These are phyloP conservation scores for Nephromyces sp. DNA, from an alignment of 169 alveolate genomes.

Conservation along the genomic window DNA sequence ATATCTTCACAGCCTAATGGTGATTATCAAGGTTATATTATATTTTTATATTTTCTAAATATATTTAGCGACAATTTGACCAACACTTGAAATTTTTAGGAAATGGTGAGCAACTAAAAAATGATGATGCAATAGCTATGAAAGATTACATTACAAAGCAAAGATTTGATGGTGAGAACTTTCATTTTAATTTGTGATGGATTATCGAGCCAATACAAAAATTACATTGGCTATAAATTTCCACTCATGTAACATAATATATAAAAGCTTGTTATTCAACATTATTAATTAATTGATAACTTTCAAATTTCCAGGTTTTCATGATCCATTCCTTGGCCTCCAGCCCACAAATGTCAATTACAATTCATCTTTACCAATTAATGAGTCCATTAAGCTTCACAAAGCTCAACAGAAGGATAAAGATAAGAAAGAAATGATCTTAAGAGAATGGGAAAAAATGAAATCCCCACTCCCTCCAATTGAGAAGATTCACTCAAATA, in stretches of 20 bases:
- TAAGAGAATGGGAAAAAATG: slow-evolving; percentile 61
- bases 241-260: neutral
- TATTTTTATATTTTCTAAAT: neutral
- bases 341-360: neutral
- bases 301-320: neutral
- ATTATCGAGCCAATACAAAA: neutral
- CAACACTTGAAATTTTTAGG: neutral
- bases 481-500: slow-evolving; percentile 48
- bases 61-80: neutral
- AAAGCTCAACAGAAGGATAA: neutral
- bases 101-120: no score
- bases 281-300: neutral
- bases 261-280: neutral
- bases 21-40: no score
- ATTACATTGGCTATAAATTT: no score
- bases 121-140: no score
- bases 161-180: neutral
- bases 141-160: no score
- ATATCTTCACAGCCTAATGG: neutral
- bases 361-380: neutral
- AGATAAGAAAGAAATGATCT: neutral
- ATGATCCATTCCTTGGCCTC: neutral
- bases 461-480: slow-evolving; percentile 67
- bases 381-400: neutral
- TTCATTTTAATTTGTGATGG: neutral